phyloP scores from a whole-genome alignment of 1,139 yeast genomes.

The Taiozyma sp. region DNA sequence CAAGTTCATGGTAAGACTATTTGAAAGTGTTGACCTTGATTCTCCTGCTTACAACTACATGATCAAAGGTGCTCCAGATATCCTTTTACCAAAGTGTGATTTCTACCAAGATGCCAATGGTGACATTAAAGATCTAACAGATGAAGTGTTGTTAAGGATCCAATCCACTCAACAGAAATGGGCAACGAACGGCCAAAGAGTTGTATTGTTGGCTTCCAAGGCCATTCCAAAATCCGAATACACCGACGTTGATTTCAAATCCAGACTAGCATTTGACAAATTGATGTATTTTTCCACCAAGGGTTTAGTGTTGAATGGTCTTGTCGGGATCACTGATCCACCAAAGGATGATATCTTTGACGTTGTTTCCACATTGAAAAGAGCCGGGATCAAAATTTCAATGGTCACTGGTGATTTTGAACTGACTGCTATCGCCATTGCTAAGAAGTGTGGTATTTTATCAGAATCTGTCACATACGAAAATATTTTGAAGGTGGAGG shows the following conservation, averaged over 20 bases:
- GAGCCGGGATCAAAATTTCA: conserved; percentile 45
- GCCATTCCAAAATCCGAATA: conserved; percentile 8
- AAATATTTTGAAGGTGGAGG: conserved; percentile 26
- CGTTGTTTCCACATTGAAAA: conserved; percentile 35
- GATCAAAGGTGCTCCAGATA: conserved; percentile 50
- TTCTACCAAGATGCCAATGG: conserved; percentile 21
- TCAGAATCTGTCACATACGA: conserved; percentile 20
- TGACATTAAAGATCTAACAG: conserved; percentile 5
- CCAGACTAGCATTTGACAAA: conserved; percentile 11
- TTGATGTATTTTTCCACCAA: conserved; percentile 8
- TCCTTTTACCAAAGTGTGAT: conserved; percentile 34
- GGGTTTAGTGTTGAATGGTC: conserved; percentile 31
- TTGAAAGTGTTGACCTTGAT: conserved; percentile 12
- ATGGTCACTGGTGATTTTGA: conserved; percentile 57
- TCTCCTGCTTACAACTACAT: conserved; percentile 27
- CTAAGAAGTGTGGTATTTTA: conserved; percentile 41
- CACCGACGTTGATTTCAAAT: conserved; percentile 5
- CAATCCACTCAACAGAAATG: conserved; percentile 31
- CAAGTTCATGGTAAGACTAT: conserved; percentile 41
- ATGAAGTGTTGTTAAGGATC: conserved; percentile 21
- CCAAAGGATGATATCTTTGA: conserved; percentile 41
- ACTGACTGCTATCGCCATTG: conserved; percentile 49
- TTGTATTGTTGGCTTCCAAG: conserved; percentile 37
- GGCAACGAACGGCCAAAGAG: conserved; percentile 43
- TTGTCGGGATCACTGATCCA: conserved; percentile 49